Conservation (phyloP, 148 eudicot genomes). For the Rhododendron henanense region DNA sequence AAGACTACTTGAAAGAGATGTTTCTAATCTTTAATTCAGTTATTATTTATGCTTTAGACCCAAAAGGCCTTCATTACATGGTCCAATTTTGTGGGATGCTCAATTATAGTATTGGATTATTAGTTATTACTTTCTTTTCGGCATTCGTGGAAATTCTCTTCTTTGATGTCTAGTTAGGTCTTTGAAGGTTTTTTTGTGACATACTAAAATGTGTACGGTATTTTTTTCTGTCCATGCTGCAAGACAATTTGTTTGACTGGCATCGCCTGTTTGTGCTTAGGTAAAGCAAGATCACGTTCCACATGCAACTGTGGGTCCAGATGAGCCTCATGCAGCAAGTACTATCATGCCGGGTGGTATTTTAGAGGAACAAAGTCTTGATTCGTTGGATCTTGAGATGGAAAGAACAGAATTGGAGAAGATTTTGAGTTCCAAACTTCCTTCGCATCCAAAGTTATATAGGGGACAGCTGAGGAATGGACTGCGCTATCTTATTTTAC, state of each 20-base stretch:
- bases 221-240: background rate
- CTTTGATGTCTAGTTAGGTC: background rate
- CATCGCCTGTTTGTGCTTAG: constrained; percentile 26
- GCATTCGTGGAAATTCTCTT: background rate
- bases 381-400: constrained; percentile 48
- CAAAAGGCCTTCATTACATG: background rate
- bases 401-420: constrained; percentile 49
- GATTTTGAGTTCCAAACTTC: constrained; percentile 65
- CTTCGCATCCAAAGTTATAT: constrained; percentile 82
- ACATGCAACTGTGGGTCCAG: constrained; percentile 85
- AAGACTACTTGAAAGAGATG: background rate
- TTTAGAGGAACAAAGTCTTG: constrained; percentile 57
- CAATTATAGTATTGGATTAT: background rate
- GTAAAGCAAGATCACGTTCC: constrained; percentile 46
- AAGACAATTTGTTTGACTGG: constrained; percentile 9
- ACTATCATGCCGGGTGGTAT: constrained; percentile 69
- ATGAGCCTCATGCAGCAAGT: constrained; percentile 97
- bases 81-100: background rate
- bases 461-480: constrained; percentile 91
- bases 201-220: background rate
- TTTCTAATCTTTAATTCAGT: background rate
- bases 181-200: background rate
- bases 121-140: background rate
- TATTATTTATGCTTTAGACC: background rate
- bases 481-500: constrained; percentile 88